Base-by-base conservation (phyloP, 176 grass and related monocot species). In the sorghum (Sorghum bicolor) region DNA sequence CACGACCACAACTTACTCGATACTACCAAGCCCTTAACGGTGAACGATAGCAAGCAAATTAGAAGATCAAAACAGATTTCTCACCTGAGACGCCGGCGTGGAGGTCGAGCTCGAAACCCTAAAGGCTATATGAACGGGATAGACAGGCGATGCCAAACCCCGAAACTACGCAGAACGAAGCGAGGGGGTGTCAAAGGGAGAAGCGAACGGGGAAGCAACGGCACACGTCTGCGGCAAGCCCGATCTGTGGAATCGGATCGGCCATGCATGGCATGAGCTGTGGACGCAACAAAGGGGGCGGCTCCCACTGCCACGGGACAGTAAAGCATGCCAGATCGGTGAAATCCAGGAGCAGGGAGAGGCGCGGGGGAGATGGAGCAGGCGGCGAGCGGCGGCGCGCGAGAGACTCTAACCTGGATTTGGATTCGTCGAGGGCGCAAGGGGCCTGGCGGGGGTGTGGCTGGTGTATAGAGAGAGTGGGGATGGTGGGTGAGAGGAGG, bases 51-150 rank as follows among this genome's bases (percentile, higher is more conserved):
- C 24, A 50, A 6, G 19, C 12, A 69, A 81, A 76, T 6, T 70
- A 67, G 47, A 20, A 80, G 30, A 50, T 28, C 38, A 7, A 43
- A 25, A 67, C 26, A 72, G 52, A 72, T 29, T 22, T 74, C 34
- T 86, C 84, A 90, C 88, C 88, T 90, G 74, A 67, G n/a, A 83
- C 45, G 52, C 78, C 26, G 84, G 29, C 43, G 8, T 22, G 8
- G 29, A 43, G 57, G 58, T 67, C 57, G 40, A 41, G 60, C 77
- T 88, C 25, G 74, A 83, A 85, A 82, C 84, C 88, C 88, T 90
- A 58, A 24, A 90, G 17, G 32, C 19, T 64, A 67, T 22, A 26
- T 17, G 57, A 38, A 10, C 10, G 32, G 31, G 77, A 20, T 69
- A 69, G 53, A 14, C 5, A 50, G 33, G 64, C 24, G 20, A 53